Evolutionary conservation across 2,329 filamentous ascomycete species (phyloP), one percentile per base, ranked within the genome.

Genomic region (Colletotrichum cuscutae): DNA sequence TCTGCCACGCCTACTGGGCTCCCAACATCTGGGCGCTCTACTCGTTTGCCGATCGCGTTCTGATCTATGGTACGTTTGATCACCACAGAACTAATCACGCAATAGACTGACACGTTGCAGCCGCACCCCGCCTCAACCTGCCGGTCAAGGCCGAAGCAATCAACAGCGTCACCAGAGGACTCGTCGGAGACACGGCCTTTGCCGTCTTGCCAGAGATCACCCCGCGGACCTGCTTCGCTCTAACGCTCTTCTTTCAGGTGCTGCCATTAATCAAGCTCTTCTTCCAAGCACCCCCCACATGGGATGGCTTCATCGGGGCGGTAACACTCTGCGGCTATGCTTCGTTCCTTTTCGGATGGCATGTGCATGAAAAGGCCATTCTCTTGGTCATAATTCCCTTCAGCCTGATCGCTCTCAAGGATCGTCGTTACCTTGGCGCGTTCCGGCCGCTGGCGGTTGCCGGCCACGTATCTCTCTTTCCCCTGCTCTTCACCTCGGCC

Each of bases 1-100:
- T 99, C 5, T 98, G 96, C 80, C 97, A 99, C 84, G 97, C 97
- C 1, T 99, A 99, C 82, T 99, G 97, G 97, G 97, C 97, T 13
- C 95, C 97, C 0, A 99, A 99, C 77, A 86, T 98, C 1, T 99
- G 97, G 97, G 96, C 97, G 0, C 89, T 98, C 80, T 99, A 99
- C 83, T 98, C 97, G 0, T 98, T 98, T 80, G 85, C 89, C 2
- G 97, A 99, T 79, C 89, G 97, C 65, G 84, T 95, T 8, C 81
- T 99, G 76, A 98, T 99, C 72, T 90, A 91, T 77, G 83, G 95
- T 97, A 85, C 81, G 91, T 83, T 15, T 22, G n/a, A 24, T 58
- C 32, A 6, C 24, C 42, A 24, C 15, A 49, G 57, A n/a, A 5
- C 19, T 11, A 22, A 46, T 19, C 26, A n/a, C 32, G 30, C 59